These are phyloP conservation scores for Colletotrichum tofieldiae DNA, from an alignment of 2,329 filamentous ascomycete genomes.

Conservation along the genomic window DNA sequence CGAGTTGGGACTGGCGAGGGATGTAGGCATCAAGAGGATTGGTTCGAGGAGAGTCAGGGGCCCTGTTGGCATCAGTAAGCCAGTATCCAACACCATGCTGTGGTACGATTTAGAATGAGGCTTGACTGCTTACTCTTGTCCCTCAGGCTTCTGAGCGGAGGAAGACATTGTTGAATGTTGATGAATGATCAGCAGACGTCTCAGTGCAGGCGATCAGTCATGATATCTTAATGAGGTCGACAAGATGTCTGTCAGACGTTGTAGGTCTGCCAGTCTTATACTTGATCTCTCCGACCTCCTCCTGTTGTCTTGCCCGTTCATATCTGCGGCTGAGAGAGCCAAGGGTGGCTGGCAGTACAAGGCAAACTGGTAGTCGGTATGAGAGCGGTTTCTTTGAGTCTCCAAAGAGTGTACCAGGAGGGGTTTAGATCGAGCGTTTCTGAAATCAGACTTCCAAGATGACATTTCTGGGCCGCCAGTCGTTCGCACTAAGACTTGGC, in stretches of 20 bases:
- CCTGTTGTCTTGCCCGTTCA: not conserved
- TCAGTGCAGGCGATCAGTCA: not conserved
- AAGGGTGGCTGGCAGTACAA: not conserved
- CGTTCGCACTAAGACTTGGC: constrained; percentile 22
- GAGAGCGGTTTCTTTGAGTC: not conserved
- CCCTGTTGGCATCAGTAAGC: not conserved
- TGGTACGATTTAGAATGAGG: not conserved
- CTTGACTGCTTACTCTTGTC: not conserved
- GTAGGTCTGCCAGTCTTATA: constrained; percentile 18
- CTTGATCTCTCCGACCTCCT: not conserved
- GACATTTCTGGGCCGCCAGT: constrained; percentile 26
- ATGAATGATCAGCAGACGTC: not conserved
- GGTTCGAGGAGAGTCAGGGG: not conserved
- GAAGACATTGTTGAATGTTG: not conserved
- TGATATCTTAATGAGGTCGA: not conserved
- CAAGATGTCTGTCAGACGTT: not conserved
- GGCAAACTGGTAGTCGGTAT: constrained; percentile 1
- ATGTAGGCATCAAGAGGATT: constrained; percentile 11
- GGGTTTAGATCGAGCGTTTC: not conserved
- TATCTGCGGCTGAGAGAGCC: not conserved
- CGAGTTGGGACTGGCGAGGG: constrained; percentile 21
- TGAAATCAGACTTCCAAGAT: not conserved
- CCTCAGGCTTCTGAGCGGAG: not conserved
- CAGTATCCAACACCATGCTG: not conserved
- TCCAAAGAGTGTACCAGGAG: not conserved